Evolutionary conservation across 176 grass and related monocot genomes (phyloP), one percentile per base, ranked within the genome.

Genomic region (Dendrocalamus sinicus): DNA sequence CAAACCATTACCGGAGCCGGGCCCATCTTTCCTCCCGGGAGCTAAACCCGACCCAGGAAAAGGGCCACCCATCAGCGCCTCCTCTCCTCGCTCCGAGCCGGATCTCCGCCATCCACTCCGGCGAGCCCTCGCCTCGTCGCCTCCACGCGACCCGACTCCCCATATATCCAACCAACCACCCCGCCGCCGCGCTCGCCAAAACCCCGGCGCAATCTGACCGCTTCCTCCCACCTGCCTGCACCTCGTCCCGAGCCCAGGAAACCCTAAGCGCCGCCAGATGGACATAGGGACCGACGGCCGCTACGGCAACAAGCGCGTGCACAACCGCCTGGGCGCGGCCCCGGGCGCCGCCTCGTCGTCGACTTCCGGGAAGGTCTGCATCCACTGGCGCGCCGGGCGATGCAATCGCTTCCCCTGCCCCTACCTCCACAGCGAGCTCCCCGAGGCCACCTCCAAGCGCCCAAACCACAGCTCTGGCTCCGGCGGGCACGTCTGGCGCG

Each of bases 351-450:
- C 83, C 8, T 84, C 83, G 1, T 81, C 89, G 15, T 88, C 86
- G 2, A 71, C 89, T 62, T 50, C 57, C 8, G 78, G 85, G n/a
- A 95, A 85, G 79, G 94, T 99, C 55, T 99, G 97, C 89, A 88
- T 72, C 79, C 89, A 87, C 65, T 99, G 97, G 97, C 90, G 85
- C 69, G 92, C 90, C 3, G 97, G 97, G 61, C 92, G 90, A 43
- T 99, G 97, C 89, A 99, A 88, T 37, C 94, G 94, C 67, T 93
- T 94, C 89, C 94, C 92, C 14, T 99, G 97, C 88, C 84, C 92
- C 44, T 99, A 78, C 85, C 94, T 99, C 53, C 97, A 99, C 35
- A 96, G 97, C 87, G 94, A 99, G 83, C 87, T 88, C 17, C 84
- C 89, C 15, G 83, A 89, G 14, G 90, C 23, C 52, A 68, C 89